Percentiles rank a stretch among this genome's conserved stretches.
phyloP scores from a whole-genome alignment of 371 early-diverging fungal genomes.

The Parasitella parasitica region DNA sequence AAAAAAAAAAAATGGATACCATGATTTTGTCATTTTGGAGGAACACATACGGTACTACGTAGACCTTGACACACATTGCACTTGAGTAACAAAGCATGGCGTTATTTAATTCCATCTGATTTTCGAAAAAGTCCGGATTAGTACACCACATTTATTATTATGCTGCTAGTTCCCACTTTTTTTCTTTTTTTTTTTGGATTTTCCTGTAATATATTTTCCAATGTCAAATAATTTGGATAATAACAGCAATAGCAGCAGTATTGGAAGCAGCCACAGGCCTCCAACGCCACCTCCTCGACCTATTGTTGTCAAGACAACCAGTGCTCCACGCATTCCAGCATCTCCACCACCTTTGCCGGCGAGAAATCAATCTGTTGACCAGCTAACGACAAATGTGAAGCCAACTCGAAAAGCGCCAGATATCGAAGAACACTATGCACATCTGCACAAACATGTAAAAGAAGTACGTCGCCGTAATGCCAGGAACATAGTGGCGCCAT shows the following conservation, averaged over 20 bases:
- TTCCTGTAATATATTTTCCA: not conserved
- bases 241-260: not conserved
- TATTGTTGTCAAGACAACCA: not conserved
- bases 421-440: constrained; percentile 18
- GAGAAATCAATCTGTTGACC: constrained; percentile 3
- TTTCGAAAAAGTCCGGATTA: no score
- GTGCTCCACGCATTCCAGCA: not conserved
- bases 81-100: no score
- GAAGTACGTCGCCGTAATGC: constrained; percentile 23
- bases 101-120: no score
- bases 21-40: no score
- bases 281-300: not conserved
- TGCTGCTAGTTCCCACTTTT: no score
- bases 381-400: not conserved
- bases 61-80: no score
- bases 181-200: not conserved
- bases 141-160: no score
- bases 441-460: constrained; percentile 34
- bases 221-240: not conserved
- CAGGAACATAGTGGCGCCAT: constrained; percentile 8
- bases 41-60: no score
- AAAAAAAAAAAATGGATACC: no score
- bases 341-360: not conserved
- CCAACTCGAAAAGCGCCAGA: not conserved
- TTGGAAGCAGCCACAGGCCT: not conserved